Base-by-base conservation (phyloP, 2,329 filamentous ascomycete species). In the Ascochyta rabiei region DNA sequence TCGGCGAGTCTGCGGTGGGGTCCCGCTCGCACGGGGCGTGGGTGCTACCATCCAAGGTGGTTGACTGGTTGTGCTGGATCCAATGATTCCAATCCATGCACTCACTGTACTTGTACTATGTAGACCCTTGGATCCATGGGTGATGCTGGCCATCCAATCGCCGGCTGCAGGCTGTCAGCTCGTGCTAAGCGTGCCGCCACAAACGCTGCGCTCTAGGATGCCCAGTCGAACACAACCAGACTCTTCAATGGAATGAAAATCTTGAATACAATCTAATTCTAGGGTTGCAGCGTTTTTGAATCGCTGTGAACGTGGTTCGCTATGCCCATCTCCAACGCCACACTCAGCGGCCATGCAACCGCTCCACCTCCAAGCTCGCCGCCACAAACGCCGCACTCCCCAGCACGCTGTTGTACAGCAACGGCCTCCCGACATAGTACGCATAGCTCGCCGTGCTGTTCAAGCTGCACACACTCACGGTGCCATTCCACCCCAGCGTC, bases 401-500 rank as follows among this genome's bases (percentile, higher is more conserved):
- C 73, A 19, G 75, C 73, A 60, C 81, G 80, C 51, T 53, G 8
- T 53, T 15, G 7, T 9, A 48, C 31, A 53, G 13, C 2, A 46
- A 30, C 15, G 44, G 46, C 31, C 28, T 30, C 1, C 12, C 12
- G 0, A 41, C 19, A 40, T 60, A 66, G 23, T 59, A 70, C 66
- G 66, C 68, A 38, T 64, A 68, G 16, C 52, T 59, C 7, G 60
- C 63, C 26, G 58, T 63, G 9, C 56, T 61, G 48, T 66, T 65
- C 48, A 68, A 16, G 33, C 65, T 69, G 44, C 66, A 69, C 42
- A 70, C 66, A 4, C 56, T 41, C 3, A 69, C 68, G 16, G 74
- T 76, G 13, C 67, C 65, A 46, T 69, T 68, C 53, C 69, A 71
- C 3, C 68, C 69, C 53, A 75, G 37, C 26, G 64, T 67, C 16